Base-by-base conservation (phyloP, 345 rosid genomes). In the Aquilaria sinensis region DNA sequence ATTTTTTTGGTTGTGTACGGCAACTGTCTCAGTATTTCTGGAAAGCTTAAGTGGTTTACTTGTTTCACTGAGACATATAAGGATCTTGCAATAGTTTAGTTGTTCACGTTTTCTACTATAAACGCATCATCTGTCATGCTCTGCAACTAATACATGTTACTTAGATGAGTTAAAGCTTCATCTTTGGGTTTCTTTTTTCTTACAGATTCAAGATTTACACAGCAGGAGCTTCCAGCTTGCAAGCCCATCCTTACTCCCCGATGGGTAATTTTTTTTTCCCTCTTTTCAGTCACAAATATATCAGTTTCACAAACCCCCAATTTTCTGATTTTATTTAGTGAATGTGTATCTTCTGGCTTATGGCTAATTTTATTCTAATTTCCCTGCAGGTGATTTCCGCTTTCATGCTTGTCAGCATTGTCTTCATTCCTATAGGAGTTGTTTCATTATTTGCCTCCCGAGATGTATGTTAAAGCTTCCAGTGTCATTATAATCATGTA, bases 191-290 rank as follows among this genome's bases (percentile, higher is more conserved):
- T 66, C n/a, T 49, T 31, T 51, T 61, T 31, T 50, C 60, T 69
- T 72, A 60, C 88, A 94, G 99, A 90, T 79, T 94, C 97, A 5
- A 89, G 64, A 72, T 94, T 94, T 76, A 88, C 96, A 30, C 99
- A 94, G 65, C 99, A 90, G 66, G 99, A 94, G 76, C 97, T 94
- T 72, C 93, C 97, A 3, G 99, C 99, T 60, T 94, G 99, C 82
- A 94, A 94, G 75, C 99, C 99, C 29, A 94, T 94, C 69, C 96
- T 94, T 29, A 94, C 97, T 1, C 99, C 96, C 15, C 60, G 81
- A 72, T 94, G 96, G 99, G 99, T 93, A 74, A 75, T 79, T 55
- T 71, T 33, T 37, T 0, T 43, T n/a, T 0, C 52, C 23, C 11
- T 2, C 45, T 53, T 10, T 60, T 2, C 8, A 10, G 6, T 15